A percentile compares a stretch with the other conserved stretches of the same genome.
phyloP scores from a whole-genome alignment of 2,329 filamentous ascomycete species.

The Fonsecaea multimorphosa region DNA sequence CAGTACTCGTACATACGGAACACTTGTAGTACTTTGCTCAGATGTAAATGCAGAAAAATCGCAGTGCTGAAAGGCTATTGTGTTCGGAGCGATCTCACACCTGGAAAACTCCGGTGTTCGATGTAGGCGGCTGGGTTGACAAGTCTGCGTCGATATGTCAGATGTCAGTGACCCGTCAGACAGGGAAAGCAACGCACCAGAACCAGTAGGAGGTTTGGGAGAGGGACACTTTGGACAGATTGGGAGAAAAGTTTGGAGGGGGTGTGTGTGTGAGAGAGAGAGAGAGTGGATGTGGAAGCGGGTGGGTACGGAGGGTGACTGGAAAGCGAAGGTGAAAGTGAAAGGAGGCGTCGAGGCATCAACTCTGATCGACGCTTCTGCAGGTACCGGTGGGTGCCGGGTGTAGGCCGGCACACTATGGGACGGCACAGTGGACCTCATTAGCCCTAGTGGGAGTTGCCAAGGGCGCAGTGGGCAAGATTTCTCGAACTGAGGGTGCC shows the following conservation, averaged over 20 bases:
- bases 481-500: slow-evolving; percentile 12
- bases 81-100: neutral
- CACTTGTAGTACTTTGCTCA: neutral
- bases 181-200: neutral
- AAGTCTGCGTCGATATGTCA: slow-evolving; percentile 1
- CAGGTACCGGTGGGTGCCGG: slow-evolving; percentile 20
- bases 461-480: neutral
- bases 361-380: slow-evolving; percentile 25
- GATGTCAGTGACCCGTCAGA: slow-evolving; percentile 15
- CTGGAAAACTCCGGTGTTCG: neutral
- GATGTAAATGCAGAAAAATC: neutral
- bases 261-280: neutral
- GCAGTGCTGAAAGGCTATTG: neutral
- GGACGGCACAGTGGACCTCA: neutral
- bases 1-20: neutral
- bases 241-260: slow-evolving; percentile 16
- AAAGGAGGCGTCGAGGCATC: slow-evolving; percentile 5
- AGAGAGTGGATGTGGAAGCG: neutral
- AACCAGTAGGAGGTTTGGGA: neutral
- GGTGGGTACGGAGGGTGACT: neutral
- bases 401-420: neutral
- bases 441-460: neutral
- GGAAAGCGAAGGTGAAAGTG: neutral
- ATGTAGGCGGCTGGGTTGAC: neutral
- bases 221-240: slow-evolving; percentile 15